phyloP scores from a whole-genome alignment of 2,329 filamentous ascomycete species.

The Biscogniauxia marginata region DNA sequence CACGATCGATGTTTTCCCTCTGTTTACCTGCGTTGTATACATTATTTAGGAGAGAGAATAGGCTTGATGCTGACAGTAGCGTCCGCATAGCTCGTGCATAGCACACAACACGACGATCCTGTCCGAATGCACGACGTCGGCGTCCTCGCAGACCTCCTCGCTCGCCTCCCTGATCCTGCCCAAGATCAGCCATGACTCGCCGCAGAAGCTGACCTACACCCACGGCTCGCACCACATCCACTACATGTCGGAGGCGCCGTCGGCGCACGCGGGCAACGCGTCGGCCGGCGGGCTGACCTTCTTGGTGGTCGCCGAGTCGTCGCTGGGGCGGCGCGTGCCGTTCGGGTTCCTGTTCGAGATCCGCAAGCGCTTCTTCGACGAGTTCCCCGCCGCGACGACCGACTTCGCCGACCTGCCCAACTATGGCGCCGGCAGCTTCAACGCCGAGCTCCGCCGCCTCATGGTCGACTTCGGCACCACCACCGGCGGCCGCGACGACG shows the following conservation, averaged over 20 bases:
- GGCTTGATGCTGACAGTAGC: background rate
- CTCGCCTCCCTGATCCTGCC: slow-evolving; percentile 93
- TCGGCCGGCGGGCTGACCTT: slow-evolving; percentile 84
- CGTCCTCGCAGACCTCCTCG: slow-evolving; percentile 77
- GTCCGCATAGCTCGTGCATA: slow-evolving; percentile 73
- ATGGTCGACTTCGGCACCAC: slow-evolving; percentile 86
- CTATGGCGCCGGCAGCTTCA: slow-evolving; percentile 89
- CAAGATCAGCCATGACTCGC: slow-evolving; percentile 77
- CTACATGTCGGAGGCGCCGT: slow-evolving; percentile 84
- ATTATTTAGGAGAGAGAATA: background rate
- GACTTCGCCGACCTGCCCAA: slow-evolving; percentile 78
- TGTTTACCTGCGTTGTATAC: background rate
- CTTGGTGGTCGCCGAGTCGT: slow-evolving; percentile 80
- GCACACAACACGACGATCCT: slow-evolving; percentile 92
- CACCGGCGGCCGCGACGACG: slow-evolving; percentile 72
- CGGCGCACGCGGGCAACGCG: slow-evolving; percentile 55
- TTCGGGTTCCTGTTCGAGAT: slow-evolving; percentile 92
- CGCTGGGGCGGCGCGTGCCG: slow-evolving; percentile 81
- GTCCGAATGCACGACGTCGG: slow-evolving; percentile 84
- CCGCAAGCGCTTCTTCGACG: slow-evolving; percentile 78
- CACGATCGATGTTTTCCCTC: background rate
- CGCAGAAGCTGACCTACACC: slow-evolving; percentile 91
- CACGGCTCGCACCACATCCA: slow-evolving; percentile 92
- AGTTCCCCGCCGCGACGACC: slow-evolving; percentile 64
- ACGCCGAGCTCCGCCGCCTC: slow-evolving; percentile 70